Percentiles rank a stretch among this genome's conserved stretches.
Conservation (phyloP, 2,329 filamentous ascomycete species). For the Zasmidium cellare region DNA sequence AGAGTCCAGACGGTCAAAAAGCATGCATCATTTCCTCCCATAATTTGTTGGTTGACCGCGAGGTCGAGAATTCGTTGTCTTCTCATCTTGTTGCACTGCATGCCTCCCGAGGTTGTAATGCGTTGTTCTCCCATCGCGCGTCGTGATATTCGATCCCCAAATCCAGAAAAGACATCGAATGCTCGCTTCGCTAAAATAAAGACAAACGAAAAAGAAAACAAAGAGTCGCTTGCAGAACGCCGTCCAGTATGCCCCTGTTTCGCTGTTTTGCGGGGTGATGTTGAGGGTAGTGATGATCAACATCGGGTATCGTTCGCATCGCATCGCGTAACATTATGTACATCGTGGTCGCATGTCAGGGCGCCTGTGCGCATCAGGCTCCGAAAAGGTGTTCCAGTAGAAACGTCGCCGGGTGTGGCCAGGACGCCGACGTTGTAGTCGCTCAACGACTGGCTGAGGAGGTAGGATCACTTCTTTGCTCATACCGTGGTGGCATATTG, state of each 20-base stretch:
- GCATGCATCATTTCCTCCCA: constrained; percentile 9
- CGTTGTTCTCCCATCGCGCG: constrained; percentile 7
- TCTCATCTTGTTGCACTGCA: constrained; percentile 15
- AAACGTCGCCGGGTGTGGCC: constrained; percentile 39
- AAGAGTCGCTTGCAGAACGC: constrained; percentile 47
- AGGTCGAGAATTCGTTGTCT: constrained; percentile 14
- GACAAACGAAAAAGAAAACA: constrained; percentile 13
- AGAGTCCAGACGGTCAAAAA: constrained; percentile 7
- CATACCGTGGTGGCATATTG: constrained; percentile 76
- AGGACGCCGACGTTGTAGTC: constrained; percentile 39
- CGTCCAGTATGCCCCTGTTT: constrained; percentile 51
- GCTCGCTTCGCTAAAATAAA: constrained; percentile 21
- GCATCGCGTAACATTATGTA: constrained; percentile 39
- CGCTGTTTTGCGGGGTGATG: constrained; percentile 38
- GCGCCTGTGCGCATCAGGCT: constrained; percentile 43
- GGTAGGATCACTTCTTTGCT: constrained; percentile 50
- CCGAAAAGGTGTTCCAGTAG: constrained; percentile 18
- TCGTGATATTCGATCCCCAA: constrained; percentile 10
- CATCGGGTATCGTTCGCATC: constrained; percentile 41
- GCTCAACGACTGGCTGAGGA: constrained; percentile 30
- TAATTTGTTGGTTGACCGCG: constrained; percentile 14
- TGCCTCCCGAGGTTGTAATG: constrained; percentile 9
- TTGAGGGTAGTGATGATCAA: constrained; percentile 41
- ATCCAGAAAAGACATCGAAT: constrained; percentile 11
- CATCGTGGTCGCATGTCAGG: constrained; percentile 43